These are phyloP conservation scores for Priceomyces medius DNA, from an alignment of 805 yeast genomes.

Conservation along the genomic window DNA sequence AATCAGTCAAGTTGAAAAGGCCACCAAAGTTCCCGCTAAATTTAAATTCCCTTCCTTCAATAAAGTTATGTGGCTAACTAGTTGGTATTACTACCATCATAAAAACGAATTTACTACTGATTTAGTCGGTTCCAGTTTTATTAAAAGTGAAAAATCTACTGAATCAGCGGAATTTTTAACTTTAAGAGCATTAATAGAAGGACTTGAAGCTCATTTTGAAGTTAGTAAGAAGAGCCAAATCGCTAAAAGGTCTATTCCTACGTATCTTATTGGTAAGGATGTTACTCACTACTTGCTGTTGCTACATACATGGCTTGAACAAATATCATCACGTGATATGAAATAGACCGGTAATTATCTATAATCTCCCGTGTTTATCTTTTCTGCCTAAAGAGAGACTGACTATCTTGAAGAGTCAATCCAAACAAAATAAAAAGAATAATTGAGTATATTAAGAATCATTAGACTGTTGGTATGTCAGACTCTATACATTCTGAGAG, in stretches of 20 bases:
- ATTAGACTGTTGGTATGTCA: too few relatives aligned
- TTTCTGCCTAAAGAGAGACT: too few relatives aligned
- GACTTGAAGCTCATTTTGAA: conserved; percentile 31
- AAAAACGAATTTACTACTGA: conserved; percentile 20
- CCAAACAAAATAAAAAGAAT: too few relatives aligned
- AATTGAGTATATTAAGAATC: too few relatives aligned
- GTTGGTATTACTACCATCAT: conserved; percentile 41
- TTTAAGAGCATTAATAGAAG: conserved; percentile 19
- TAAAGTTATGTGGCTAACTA: conserved; percentile 67
- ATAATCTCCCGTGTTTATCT: too few relatives aligned
- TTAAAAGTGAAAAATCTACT: conserved; percentile 3
- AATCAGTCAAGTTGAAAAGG: conserved; percentile 60
- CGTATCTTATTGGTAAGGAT: conserved; percentile 28
- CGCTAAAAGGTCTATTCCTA: conserved; percentile 37
- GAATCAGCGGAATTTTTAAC: conserved; percentile 1
- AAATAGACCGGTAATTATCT: too few relatives aligned
- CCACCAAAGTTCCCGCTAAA: conserved; percentile 69
- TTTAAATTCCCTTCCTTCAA: conserved; percentile 79
- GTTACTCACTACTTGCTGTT: conserved; percentile 17
- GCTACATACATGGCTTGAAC: conserved; percentile 15
- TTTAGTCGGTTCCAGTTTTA: conserved; percentile 8
- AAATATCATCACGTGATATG: too few relatives aligned
- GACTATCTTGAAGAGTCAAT: too few relatives aligned
- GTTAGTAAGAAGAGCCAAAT: conserved; percentile 29
- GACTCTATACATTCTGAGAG: neutral